Evolutionary conservation across 768 basidiomycete species (phyloP).

Genomic region (Mycena polygramma): DNA sequence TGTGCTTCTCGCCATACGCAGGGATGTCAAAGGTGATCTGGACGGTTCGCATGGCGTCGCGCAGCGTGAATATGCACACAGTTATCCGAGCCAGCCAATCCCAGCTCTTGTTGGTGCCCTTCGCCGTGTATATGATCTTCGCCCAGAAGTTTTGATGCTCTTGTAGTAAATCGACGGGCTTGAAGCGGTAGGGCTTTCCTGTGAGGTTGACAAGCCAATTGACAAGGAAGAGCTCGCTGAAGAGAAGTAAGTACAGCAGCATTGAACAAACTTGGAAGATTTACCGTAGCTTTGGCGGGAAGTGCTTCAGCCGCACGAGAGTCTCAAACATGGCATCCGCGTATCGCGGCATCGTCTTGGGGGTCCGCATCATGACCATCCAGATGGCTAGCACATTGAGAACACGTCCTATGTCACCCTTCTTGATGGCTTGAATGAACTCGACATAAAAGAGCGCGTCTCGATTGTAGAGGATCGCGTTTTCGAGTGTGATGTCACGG

Average conservation of each 20-base stretch:
- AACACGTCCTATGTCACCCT: slow-evolving; percentile 41
- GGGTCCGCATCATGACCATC: slow-evolving; percentile 36
- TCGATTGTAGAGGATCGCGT: slow-evolving; percentile 37
- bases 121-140: slow-evolving; percentile 25
- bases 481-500: slow-evolving; percentile 24
- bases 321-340: slow-evolving; percentile 35
- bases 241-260: not conserved
- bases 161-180: slow-evolving; percentile 25
- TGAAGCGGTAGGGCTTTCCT: slow-evolving; percentile 16
- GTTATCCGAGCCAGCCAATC: slow-evolving; percentile 35
- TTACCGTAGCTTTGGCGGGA: slow-evolving; percentile 4
- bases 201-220: slow-evolving; percentile 36
- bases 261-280: not conserved
- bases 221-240: slow-evolving; percentile 19
- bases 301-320: not conserved
- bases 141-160: slow-evolving; percentile 33
- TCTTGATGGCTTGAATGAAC: slow-evolving; percentile 35
- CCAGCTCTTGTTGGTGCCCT: slow-evolving; percentile 33
- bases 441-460: slow-evolving; percentile 37
- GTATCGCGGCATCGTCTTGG: slow-evolving; percentile 37
- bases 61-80: slow-evolving; percentile 31
- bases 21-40: slow-evolving; percentile 25
- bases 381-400: slow-evolving; percentile 27
- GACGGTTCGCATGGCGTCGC: slow-evolving; percentile 25
- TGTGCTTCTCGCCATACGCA: slow-evolving; percentile 14